Percentiles rank a stretch among this genome's conserved stretches.
phyloP scores from a whole-genome alignment of 2,329 filamentous ascomycete species.

The Fusarium sacchari region DNA sequence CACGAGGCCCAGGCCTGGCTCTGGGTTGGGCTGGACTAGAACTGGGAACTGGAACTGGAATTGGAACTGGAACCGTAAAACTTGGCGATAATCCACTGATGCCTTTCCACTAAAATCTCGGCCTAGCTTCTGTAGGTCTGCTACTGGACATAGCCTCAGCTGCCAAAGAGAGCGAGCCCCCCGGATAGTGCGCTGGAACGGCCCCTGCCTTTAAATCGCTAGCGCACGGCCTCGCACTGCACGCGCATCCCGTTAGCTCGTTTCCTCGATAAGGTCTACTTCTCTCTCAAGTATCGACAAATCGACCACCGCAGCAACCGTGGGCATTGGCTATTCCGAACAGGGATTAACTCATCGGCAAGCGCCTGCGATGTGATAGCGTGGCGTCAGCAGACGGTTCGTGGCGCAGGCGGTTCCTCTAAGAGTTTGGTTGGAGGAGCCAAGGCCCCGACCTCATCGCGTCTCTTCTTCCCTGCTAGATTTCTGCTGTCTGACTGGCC shows the following conservation, averaged over 20 bases:
- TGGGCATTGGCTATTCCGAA: conserved; percentile 19
- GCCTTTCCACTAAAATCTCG: neutral
- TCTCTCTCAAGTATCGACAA: conserved; percentile 20
- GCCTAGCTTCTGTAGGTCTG: neutral
- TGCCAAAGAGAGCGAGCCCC: conserved; percentile 18
- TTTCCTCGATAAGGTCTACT: conserved; percentile 6
- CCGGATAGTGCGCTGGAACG: conserved; percentile 31
- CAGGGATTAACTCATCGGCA: conserved; percentile 25
- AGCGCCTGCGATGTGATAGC: conserved; percentile 32
- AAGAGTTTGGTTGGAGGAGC: conserved; percentile 17
- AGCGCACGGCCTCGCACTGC: conserved; percentile 19
- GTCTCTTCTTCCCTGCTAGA: conserved; percentile 14
- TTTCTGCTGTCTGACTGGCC: conserved; percentile 12
- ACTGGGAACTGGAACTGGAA: neutral
- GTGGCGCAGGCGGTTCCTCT: conserved; percentile 31
- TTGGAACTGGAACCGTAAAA: neutral
- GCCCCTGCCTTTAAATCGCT: conserved; percentile 33
- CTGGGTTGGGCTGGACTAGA: neutral
- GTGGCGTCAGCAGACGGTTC: conserved; percentile 27
- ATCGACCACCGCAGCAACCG: conserved; percentile 8
- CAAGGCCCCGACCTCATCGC: conserved; percentile 13
- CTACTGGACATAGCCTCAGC: neutral
- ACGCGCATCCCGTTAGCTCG: conserved; percentile 3
- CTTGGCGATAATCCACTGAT: conserved; percentile 13
- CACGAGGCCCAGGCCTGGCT: conserved; percentile 5